A percentile compares a stretch with the other conserved stretches of the same genome.
phyloP scores from a whole-genome alignment of 176 grass and related monocot genomes.

The Oryza officinalis region DNA sequence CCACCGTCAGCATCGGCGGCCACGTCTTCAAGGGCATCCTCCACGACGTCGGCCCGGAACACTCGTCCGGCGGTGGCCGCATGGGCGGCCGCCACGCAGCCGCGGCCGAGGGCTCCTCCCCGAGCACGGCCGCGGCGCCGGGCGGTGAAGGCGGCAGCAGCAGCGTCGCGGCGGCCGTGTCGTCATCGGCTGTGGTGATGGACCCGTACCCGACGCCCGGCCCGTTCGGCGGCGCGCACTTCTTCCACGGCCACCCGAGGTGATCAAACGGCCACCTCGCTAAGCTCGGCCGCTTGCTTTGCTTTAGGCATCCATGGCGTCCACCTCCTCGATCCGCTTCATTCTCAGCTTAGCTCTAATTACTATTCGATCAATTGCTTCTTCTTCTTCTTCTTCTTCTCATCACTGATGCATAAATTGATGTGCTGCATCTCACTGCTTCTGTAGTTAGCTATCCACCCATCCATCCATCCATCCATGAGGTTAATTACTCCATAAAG shows the following conservation, averaged over 20 bases:
- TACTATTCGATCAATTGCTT: slow-evolving; percentile 12
- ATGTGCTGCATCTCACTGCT: slow-evolving; percentile 33
- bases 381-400: not conserved
- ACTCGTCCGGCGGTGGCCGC: not conserved
- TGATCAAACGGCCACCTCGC: slow-evolving; percentile 46
- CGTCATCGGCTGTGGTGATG: slow-evolving; percentile 76
- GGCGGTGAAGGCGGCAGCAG: slow-evolving; percentile 24
- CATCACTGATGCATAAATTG: slow-evolving; percentile 56
- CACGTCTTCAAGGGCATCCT: slow-evolving; percentile 97
- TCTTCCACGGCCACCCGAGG: slow-evolving; percentile 73
- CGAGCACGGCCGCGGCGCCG: slow-evolving; percentile 42
- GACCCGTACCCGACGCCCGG: slow-evolving; percentile 85
- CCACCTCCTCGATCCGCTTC: slow-evolving; percentile 8
- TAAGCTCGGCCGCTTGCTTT: not conserved
- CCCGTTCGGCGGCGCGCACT: slow-evolving; percentile 49
- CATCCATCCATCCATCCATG: slow-evolving; percentile 3
- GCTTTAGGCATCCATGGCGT: not conserved
- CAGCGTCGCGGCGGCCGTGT: slow-evolving; percentile 16
- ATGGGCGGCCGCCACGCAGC: slow-evolving; percentile 9
- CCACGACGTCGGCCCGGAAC: slow-evolving; percentile 76
- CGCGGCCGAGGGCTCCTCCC: slow-evolving; percentile 49
- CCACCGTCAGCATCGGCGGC: slow-evolving; percentile 78
- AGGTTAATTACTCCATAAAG: slow-evolving; percentile 35
- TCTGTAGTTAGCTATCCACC: slow-evolving; percentile 17
- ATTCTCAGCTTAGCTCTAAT: slow-evolving; percentile 34